Evolutionary conservation across 179 eudicot genomes (phyloP), one percentile per base, ranked within the genome.

Genomic region (Corrigiola litoralis): DNA sequence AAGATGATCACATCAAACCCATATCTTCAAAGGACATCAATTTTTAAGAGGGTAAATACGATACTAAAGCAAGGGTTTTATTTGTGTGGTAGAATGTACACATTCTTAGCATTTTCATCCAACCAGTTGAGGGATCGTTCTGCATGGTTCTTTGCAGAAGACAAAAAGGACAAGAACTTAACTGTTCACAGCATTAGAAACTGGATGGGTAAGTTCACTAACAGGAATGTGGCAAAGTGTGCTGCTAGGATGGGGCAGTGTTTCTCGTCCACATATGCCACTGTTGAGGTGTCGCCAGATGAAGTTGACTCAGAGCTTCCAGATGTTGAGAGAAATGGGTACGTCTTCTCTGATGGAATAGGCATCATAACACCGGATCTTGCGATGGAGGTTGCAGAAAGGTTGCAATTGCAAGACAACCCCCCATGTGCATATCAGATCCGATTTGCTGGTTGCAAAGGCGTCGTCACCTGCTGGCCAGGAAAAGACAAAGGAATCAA

Each of bases 171-270:
- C 48, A 47, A 41, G 28, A 69, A 41, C 23, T 63, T 75, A 27
- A 67, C 67, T 0, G 89, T 81, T 0, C 7, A 1, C 3, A 42
- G 7, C 49, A 83, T 90, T 18, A 61, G 56, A 69, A 67, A 12
- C 2, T 94, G 95, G 99, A 94, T 90, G 99, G 99, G 99, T 5
- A 78, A 50, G 61, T 90, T 94, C 65, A 40, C 58, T 0, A 69
- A 84, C 46, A 67, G 53, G 58, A 90, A 85, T 42, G 71, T 82
- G 25, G 99, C 99, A 0, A 94, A 94, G 57, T 94, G 97, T 79
- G 97, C 99, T 12, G 99, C 99, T 12, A 77, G 97, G 72, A 90
- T 90, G 95, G 98, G 97, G 12, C 89, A 80, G 50, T 94, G 95
- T 63, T 94, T 94, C 76, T 90, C 97, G 9, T 94, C 97, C 5